Evolutionary conservation across 73 alveolate species (phyloP), one percentile per base, ranked within the genome.

Genomic region (Symbiodinium natans): DNA sequence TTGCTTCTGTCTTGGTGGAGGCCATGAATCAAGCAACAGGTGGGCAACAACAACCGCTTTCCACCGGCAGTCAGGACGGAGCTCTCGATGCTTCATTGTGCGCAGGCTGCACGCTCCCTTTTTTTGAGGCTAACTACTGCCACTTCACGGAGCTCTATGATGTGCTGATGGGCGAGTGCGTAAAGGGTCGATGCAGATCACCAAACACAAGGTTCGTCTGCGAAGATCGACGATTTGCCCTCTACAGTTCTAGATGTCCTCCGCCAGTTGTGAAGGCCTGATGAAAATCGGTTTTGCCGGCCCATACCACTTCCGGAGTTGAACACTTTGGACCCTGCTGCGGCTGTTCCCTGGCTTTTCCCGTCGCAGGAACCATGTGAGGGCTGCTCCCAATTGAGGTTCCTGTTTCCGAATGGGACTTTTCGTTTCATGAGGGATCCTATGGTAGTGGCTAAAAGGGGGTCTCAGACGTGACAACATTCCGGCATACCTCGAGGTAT

Each of bases 141-240:
- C 38, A 77, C 54, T 86, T 86, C 94, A 86, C 94, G 54, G 94
- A 86, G 56, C 59, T 86, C 83, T 86, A 52, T n/a, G 94, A 86
- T 25, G 38, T 8, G 36, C 13, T 11, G 7, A 54, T 86, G 54
- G 83, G 94, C 41, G 33, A 86, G 39, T 86, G 94, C 29, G 94
- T 86, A 59, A 36, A n/a, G 29, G 94, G 94, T 23, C 83, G 94
- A 41, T 86, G 94, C 63, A 77, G 94, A 31, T 52, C 94, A 33
- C 83, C 94, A 3, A 34, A 27, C 31, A 86, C 94, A 46, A 86
- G 94, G 94, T 33, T 13, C 8, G 82, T 9, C 82, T 6, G 13
- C 68, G 25, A n/a, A n/a, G n/a, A 48, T 48, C 8, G 8, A 48
- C 17, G 17, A 10, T 10, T 48, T 10, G 8, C 8, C 17, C 8